Evolutionary conservation across 83 land plant genomes (phyloP), one percentile per base, ranked within the genome.

Genomic region (Isoetes engelmannii): DNA sequence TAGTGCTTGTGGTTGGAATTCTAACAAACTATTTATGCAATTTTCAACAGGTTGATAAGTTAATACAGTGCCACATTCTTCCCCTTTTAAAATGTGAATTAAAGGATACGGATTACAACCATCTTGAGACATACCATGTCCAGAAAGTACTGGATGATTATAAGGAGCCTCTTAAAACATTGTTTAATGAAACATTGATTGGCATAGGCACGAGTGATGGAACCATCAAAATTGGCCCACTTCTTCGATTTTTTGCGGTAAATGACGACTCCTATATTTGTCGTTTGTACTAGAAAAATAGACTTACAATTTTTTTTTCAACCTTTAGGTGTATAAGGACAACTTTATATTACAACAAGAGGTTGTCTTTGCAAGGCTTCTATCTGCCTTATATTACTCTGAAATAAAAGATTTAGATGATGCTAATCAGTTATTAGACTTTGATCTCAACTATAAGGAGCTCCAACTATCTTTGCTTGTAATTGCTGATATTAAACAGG

Each of bases 161-260:
- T 63, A 8, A 18, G 10, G 7, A 7, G 6, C 67, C 28, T 15
- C 17, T 63, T 8, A 10, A 63, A 7, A 41, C 28, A 45, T 45
- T 63, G 10, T 63, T 63, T 41, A n/a, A n/a, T 44, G 67, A 63
- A 21, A 63, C 67, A 63, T 4, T 63, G 9, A 41, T 41, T 63
- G 67, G 47, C 9, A 8, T 19, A 37, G 67, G 67, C 0, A 63
- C 67, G 44, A 63, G 67, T 63, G 67, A 63, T 63, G 67, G 44
- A 8, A 63, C 67, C 6, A 63, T 63, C 55, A 51, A 51, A 17
- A 17, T 21, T 63, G 50, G 7, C 17, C 28, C 50, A 7, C 9
- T n/a, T 44, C 44, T 63, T 63, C 47, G 67, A 44, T 63, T 5
- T 44, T 17, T 63, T 44, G 28, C 9, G 19, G 7, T 44, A 63